Percentiles rank a stretch among this genome's conserved stretches.
These are phyloP conservation scores for Pseudomassariella vexata DNA, from an alignment of 2,329 filamentous ascomycete genomes.

Conservation along the genomic window DNA sequence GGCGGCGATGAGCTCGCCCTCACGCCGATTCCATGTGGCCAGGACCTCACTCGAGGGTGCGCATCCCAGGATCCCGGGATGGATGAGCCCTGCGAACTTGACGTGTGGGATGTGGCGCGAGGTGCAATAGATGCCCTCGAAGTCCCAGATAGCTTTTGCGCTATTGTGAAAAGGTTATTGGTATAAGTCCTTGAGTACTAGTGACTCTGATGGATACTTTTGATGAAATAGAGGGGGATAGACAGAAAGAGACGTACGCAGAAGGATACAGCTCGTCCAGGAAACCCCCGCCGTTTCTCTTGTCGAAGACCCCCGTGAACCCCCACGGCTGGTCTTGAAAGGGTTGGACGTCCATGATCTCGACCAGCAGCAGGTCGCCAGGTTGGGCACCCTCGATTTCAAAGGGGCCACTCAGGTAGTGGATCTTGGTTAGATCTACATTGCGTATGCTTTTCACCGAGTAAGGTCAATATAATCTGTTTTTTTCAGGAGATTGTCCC, in stretches of 20 bases:
- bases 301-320: slow-evolving; percentile 78
- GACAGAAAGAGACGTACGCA: slow-evolving; percentile 48
- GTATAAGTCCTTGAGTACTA: slow-evolving; percentile 51
- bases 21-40: slow-evolving; percentile 76
- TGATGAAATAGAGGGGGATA: neutral
- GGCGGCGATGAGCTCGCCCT: slow-evolving; percentile 70
- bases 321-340: slow-evolving; percentile 63
- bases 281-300: slow-evolving; percentile 81
- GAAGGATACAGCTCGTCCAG: slow-evolving; percentile 82
- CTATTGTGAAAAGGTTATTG: slow-evolving; percentile 7
- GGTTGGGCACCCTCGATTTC: slow-evolving; percentile 80
- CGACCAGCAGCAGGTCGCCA: slow-evolving; percentile 77
- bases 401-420: slow-evolving; percentile 87
- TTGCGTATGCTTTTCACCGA: too few species aligned
- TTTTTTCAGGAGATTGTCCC: too few species aligned
- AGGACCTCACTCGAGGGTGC: slow-evolving; percentile 76
- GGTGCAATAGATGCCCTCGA: slow-evolving; percentile 74
- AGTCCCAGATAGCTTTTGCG: slow-evolving; percentile 72
- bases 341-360: slow-evolving; percentile 91
- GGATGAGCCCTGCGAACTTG: slow-evolving; percentile 82
- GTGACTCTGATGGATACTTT: slow-evolving; percentile 29
- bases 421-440: slow-evolving; percentile 76
- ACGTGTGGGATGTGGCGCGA: slow-evolving; percentile 84
- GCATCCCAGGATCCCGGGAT: slow-evolving; percentile 86
- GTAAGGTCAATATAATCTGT: too few species aligned